phyloP scores from a whole-genome alignment of 495 filamentous ascomycete genomes.

The Penicillium flavigenum region DNA sequence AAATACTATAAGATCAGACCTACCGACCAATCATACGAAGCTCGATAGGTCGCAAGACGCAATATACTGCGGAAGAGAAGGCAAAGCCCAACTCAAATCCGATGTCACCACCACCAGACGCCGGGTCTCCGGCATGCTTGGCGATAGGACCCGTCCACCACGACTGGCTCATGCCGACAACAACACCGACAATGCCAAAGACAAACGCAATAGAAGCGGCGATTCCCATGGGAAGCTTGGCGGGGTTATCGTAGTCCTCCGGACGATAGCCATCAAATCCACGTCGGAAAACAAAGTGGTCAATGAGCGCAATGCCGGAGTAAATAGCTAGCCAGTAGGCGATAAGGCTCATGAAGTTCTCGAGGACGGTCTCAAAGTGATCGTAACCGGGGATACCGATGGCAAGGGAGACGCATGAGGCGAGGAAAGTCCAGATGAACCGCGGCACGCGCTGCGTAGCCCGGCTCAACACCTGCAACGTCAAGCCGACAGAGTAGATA shows the following conservation, averaged over 20 bases:
- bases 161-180: slow-evolving; percentile 73
- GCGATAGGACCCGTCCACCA: slow-evolving; percentile 78
- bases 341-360: slow-evolving; percentile 78
- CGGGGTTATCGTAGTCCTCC: slow-evolving; percentile 58
- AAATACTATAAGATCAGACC: slow-evolving; percentile 5
- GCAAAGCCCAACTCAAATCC: slow-evolving; percentile 67
- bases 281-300: slow-evolving; percentile 76
- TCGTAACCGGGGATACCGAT: slow-evolving; percentile 77
- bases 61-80: slow-evolving; percentile 37
- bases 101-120: slow-evolving; percentile 68
- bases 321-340: slow-evolving; percentile 88
- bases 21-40: slow-evolving; percentile 39
- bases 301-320: slow-evolving; percentile 65
- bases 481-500: slow-evolving; percentile 78
- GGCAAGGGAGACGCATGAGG: slow-evolving; percentile 67
- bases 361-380: slow-evolving; percentile 67
- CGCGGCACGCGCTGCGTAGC: slow-evolving; percentile 68
- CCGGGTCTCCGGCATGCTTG: slow-evolving; percentile 54
- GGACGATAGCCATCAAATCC: slow-evolving; percentile 61
- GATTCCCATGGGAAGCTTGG: slow-evolving; percentile 66
- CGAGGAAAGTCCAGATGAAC: slow-evolving; percentile 72
- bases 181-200: slow-evolving; percentile 69
- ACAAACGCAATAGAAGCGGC: slow-evolving; percentile 67
- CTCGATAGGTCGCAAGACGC: slow-evolving; percentile 37
- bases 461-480: slow-evolving; percentile 67